Evolutionary conservation across 345 rosid genomes (phyloP).

Genomic region (Euphorbia pulcherrima): DNA sequence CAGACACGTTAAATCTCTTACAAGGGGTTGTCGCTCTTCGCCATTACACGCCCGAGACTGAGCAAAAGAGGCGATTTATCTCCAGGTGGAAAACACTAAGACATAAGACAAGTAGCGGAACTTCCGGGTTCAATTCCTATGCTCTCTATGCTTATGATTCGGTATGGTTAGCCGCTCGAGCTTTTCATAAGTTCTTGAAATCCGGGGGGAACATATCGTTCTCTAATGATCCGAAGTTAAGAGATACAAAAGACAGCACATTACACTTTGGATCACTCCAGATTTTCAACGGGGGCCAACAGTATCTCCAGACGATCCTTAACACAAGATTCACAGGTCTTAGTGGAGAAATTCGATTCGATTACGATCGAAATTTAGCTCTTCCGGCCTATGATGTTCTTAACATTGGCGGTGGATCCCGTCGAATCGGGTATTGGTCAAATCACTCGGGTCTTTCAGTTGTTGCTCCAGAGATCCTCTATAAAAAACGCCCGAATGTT

Average conservation of each 20-base stretch:
- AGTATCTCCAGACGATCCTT: conserved; percentile 54
- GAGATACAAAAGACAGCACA: conserved; percentile 39
- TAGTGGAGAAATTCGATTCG: conserved; percentile 57
- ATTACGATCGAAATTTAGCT: conserved; percentile 51
- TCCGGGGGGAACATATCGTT: conserved; percentile 63
- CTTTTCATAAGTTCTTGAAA: conserved; percentile 56
- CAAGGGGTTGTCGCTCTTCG: conserved; percentile 89
- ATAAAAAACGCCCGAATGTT: conserved; percentile 47
- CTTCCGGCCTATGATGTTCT: conserved; percentile 72
- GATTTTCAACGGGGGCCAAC: conserved; percentile 65
- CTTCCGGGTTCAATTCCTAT: conserved; percentile 56
- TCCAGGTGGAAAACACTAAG: conserved; percentile 54
- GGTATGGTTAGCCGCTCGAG: conserved; percentile 84
- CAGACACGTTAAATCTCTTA: conserved; percentile 50
- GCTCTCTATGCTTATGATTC: conserved; percentile 89
- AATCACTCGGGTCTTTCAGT: conserved; percentile 67
- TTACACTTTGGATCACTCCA: conserved; percentile 54
- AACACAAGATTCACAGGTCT: conserved; percentile 65
- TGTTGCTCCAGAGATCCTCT: conserved; percentile 54
- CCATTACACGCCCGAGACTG: conserved; percentile 69
- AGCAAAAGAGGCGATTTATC: conserved; percentile 41
- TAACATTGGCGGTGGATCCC: conserved; percentile 58
- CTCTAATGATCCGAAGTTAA: conserved; percentile 57
- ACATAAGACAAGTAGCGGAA: conserved; percentile 22
- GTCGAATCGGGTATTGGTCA: conserved; percentile 89